phyloP scores from a whole-genome alignment of 2,329 filamentous ascomycete species.

The Acarospora socialis region DNA sequence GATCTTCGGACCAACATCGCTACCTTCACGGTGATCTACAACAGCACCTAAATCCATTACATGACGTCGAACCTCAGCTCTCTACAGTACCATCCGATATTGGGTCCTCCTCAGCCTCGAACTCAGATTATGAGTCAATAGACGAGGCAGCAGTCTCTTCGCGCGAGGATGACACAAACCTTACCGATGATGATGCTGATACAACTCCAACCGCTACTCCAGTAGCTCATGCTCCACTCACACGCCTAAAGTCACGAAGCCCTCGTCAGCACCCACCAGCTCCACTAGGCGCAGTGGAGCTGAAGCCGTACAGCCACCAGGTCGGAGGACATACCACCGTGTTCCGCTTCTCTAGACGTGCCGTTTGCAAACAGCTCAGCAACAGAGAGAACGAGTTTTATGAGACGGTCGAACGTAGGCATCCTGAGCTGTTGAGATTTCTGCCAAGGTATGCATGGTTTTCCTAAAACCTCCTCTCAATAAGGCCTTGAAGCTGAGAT shows the following conservation, averaged over 20 bases:
- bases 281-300: conserved; percentile 78
- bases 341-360: conserved; percentile 86
- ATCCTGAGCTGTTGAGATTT: conserved; percentile 80
- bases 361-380: conserved; percentile 95
- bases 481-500: conserved; percentile 17
- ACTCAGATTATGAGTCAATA: conserved; percentile 29
- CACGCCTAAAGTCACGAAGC: conserved; percentile 19
- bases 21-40: conserved; percentile 45
- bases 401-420: conserved; percentile 81
- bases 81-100: conserved; percentile 23
- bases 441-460: conserved; percentile 57
- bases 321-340: conserved; percentile 93
- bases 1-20: conserved; percentile 45
- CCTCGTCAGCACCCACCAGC: conserved; percentile 14
- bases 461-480: conserved; percentile 10
- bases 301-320: conserved; percentile 95
- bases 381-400: conserved; percentile 98
- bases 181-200: conserved; percentile 41
- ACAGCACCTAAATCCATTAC: conserved; percentile 24
- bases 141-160: conserved; percentile 30
- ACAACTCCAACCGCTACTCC: conserved; percentile 34
- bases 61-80: conserved; percentile 24
- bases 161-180: conserved; percentile 37
- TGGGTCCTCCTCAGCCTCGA: conserved; percentile 27
- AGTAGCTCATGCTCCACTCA: conserved; percentile 18